Evolutionary conservation across 495 filamentous ascomycete genomes (phyloP).

Genomic region (Sphaerosporella brunnea): DNA sequence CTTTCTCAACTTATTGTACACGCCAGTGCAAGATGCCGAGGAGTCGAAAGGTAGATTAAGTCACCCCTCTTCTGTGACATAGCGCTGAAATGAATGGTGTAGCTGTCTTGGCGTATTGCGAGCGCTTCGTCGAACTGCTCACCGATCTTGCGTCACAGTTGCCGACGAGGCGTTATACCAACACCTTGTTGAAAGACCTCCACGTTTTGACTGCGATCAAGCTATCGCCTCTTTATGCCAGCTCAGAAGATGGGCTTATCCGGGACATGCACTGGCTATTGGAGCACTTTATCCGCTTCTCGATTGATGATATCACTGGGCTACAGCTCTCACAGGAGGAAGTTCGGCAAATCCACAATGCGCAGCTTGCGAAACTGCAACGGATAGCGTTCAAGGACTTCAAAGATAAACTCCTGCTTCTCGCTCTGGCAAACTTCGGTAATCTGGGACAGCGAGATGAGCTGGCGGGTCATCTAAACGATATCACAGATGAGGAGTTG

Average conservation of each 20-base stretch:
- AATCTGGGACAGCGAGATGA: conserved; percentile 65
- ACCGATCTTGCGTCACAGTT: conserved; percentile 84
- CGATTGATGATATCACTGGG: conserved; percentile 81
- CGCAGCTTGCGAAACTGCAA: conserved; percentile 59
- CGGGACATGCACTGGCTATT: conserved; percentile 66
- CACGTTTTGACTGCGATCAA: conserved; percentile 69
- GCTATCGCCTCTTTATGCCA: conserved; percentile 59
- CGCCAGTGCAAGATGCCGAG: conserved; percentile 20
- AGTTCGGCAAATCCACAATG: conserved; percentile 64
- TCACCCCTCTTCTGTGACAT: neutral
- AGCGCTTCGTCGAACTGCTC: conserved; percentile 79
- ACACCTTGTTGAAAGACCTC: conserved; percentile 75
- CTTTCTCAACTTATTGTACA: conserved; percentile 59
- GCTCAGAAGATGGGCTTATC: conserved; percentile 55
- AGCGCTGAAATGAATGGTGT: conserved; percentile 17
- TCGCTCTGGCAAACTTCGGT: conserved; percentile 83
- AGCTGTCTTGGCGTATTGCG: conserved; percentile 68
- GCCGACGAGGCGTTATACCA: conserved; percentile 85
- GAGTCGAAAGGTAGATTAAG: conserved; percentile 15
- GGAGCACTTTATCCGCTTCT: conserved; percentile 70
- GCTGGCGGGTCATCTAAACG: conserved; percentile 55
- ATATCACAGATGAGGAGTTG: conserved; percentile 56
- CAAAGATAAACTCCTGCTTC: conserved; percentile 73
- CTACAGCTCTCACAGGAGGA: conserved; percentile 51
- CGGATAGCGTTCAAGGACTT: conserved; percentile 65